Percentiles rank a stretch among this genome's conserved stretches.
Evolutionary conservation across 148 eudicot genomes (phyloP).

Genomic region (Oxyria digyna): DNA sequence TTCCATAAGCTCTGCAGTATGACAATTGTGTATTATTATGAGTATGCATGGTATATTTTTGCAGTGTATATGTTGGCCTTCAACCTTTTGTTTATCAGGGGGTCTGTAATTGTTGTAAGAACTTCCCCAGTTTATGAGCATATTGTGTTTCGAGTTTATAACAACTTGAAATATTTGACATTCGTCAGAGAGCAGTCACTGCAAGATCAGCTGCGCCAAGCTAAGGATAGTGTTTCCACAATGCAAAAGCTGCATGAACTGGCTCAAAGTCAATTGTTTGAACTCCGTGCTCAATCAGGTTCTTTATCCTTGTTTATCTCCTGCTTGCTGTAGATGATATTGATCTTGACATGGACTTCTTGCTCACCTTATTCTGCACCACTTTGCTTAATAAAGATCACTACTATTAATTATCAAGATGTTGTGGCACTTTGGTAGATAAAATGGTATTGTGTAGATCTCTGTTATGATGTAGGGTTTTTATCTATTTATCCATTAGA

Average conservation of each 20-base stretch:
- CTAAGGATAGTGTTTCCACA: constrained; percentile 87
- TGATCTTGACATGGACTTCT: background rate
- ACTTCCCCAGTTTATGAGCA: background rate
- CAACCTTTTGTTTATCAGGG: background rate
- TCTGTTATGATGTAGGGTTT: background rate
- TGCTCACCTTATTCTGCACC: background rate
- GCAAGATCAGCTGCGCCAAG: constrained; percentile 95
- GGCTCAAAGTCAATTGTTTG: constrained; percentile 97
- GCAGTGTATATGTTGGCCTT: background rate
- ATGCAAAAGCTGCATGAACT: constrained; percentile 95
- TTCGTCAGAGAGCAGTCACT: constrained; percentile 74
- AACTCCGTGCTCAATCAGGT: constrained; percentile 96
- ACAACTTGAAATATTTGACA: constrained; percentile 11
- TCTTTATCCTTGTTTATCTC: background rate
- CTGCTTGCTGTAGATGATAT: background rate
- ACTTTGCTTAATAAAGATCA: background rate
- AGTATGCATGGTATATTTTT: background rate
- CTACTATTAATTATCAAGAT: background rate
- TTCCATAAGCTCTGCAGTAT: background rate
- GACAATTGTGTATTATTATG: background rate
- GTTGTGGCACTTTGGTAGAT: background rate
- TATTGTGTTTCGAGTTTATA: background rate
- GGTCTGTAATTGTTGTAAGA: background rate
- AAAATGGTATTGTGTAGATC: background rate
- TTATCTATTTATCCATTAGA: background rate